These are phyloP conservation scores for Chalciporus pseudorubinellus DNA, from an alignment of 768 basidiomycete genomes.

Conservation along the genomic window DNA sequence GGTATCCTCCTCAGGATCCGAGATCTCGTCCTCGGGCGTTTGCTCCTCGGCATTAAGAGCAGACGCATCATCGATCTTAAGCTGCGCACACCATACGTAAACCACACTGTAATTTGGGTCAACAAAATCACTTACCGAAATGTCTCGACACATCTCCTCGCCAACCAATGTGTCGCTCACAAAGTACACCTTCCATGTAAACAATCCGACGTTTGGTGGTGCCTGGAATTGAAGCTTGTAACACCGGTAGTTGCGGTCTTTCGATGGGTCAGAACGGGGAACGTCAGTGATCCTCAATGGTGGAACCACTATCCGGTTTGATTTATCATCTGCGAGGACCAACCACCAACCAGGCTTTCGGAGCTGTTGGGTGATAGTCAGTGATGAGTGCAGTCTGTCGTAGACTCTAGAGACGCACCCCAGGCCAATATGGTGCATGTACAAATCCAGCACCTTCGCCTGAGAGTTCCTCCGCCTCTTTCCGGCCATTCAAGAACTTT, in stretches of 20 bases:
- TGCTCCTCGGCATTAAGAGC: constrained; percentile 55
- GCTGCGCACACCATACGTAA: constrained; percentile 41
- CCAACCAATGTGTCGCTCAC: constrained; percentile 89
- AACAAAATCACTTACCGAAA: constrained; percentile 53
- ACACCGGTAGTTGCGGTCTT: constrained; percentile 62
- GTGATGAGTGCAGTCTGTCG: not conserved
- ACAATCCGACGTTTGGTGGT: constrained; percentile 76
- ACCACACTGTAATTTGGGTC: not conserved
- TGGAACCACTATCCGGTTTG: constrained; percentile 81
- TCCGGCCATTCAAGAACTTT: constrained; percentile 61
- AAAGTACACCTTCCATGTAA: constrained; percentile 86
- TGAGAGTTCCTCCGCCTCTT: constrained; percentile 62
- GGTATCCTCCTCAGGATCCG: constrained; percentile 95
- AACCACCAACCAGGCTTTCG: constrained; percentile 95
- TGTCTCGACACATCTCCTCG: constrained; percentile 67
- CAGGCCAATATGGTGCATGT: constrained; percentile 95
- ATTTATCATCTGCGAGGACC: constrained; percentile 83
- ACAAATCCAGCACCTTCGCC: constrained; percentile 53
- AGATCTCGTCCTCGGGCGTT: constrained; percentile 86
- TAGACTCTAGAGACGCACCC: constrained; percentile 45
- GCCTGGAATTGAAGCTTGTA: constrained; percentile 96
- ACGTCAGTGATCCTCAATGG: constrained; percentile 81
- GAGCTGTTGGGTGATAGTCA: constrained; percentile 42
- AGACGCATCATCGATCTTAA: constrained; percentile 78
- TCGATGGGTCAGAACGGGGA: constrained; percentile 54